phyloP scores from a whole-genome alignment of 2,329 filamentous ascomycete genomes.

The Aspergillus terreus region DNA sequence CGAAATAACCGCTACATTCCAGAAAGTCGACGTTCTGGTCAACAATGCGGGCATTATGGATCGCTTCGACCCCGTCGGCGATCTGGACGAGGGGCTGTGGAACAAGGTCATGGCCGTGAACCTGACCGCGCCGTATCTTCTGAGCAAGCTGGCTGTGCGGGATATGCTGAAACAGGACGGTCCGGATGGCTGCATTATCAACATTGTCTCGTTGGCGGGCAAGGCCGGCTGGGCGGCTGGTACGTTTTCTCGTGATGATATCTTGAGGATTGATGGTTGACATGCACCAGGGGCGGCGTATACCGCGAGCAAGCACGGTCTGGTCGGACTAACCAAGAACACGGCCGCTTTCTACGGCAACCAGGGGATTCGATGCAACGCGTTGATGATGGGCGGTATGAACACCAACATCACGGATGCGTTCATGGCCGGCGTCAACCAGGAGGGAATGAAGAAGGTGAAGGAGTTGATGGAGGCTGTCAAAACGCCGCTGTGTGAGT shows the following conservation, averaged over 20 bases:
- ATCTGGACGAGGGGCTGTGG: conserved; percentile 47
- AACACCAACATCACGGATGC: conserved; percentile 52
- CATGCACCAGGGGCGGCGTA: conserved; percentile 44
- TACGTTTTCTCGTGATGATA: conserved; percentile 16
- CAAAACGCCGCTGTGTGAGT: conserved; percentile 16
- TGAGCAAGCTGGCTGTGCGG: conserved; percentile 50
- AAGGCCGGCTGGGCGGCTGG: conserved; percentile 41
- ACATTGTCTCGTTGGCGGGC: conserved; percentile 49
- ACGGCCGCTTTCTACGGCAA: conserved; percentile 55
- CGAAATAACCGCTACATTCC: conserved; percentile 32
- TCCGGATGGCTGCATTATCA: conserved; percentile 49
- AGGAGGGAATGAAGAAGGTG: conserved; percentile 20
- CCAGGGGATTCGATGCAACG: conserved; percentile 52
- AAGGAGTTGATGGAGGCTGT: conserved; percentile 12
- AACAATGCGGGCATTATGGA: conserved; percentile 60
- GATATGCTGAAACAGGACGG: conserved; percentile 39
- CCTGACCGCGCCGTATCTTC: conserved; percentile 52
- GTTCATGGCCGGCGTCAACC: conserved; percentile 29
- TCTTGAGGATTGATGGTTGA: too few species aligned
- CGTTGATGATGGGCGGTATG: conserved; percentile 54
- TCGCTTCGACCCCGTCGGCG: conserved; percentile 51
- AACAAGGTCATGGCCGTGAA: conserved; percentile 55
- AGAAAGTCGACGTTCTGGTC: conserved; percentile 54
- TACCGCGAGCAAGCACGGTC: conserved; percentile 52
- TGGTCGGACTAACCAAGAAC: conserved; percentile 55